phyloP scores from a whole-genome alignment of 139 green algal species.

The Prasinococcaceae sp. region DNA sequence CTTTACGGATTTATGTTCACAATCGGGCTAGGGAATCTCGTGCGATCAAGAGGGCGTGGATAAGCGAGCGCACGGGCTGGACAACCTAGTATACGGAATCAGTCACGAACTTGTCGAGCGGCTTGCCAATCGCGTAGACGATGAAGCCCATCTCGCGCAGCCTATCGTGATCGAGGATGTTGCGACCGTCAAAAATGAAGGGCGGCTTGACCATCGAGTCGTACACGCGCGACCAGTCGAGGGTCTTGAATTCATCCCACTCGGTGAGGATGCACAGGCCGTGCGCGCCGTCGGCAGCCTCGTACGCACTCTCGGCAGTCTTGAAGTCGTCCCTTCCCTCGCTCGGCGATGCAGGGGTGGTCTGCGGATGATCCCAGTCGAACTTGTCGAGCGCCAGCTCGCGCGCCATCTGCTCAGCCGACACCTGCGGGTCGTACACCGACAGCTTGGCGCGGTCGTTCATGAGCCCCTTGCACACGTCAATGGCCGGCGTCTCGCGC shows the following conservation, averaged over 20 bases:
- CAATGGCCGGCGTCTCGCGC: conserved; percentile 94
- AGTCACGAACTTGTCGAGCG: conserved; percentile 90
- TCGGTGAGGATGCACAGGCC: conserved; percentile 88
- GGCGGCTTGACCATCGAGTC: conserved; percentile 89
- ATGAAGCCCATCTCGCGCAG: conserved; percentile 93
- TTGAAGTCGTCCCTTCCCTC: no score
- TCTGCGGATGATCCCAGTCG: conserved; percentile 75
- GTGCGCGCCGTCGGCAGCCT: conserved; percentile 60
- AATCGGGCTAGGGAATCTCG: no score
- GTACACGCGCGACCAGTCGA: conserved; percentile 57
- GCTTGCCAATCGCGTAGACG: conserved; percentile 95
- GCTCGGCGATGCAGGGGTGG: not conserved
- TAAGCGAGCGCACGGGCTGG: not conserved
- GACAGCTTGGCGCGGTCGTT: conserved; percentile 47
- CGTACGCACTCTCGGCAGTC: no score
- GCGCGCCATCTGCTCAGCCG: conserved; percentile 54
- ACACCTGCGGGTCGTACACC: conserved; percentile 82
- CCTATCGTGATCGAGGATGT: conserved; percentile 78
- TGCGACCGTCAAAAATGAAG: conserved; percentile 97
- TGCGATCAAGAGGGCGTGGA: not conserved
- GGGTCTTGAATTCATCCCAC: conserved; percentile 95
- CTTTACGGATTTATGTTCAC: no score
- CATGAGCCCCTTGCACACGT: conserved; percentile 82
- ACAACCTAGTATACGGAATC: no score
- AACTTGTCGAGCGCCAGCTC: conserved; percentile 76